Evolutionary conservation across 1,284 basidiomycete species (phyloP), one percentile per base, ranked within the genome.

Genomic region (Ceratobasidium sp.): DNA sequence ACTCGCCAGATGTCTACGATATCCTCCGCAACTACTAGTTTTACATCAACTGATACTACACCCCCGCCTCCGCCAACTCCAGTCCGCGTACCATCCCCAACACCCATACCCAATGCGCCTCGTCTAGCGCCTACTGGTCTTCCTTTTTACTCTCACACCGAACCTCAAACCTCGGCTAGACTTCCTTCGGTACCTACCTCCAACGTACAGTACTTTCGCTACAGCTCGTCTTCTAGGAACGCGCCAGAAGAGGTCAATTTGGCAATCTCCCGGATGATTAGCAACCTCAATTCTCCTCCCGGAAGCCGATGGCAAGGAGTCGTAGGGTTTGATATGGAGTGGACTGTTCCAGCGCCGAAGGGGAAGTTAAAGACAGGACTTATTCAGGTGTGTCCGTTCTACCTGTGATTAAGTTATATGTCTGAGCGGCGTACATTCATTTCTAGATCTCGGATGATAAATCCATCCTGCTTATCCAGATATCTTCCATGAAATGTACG

Each of bases 291-390:
- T 7, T 35, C 71, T 3, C 60, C 45, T n/a, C 71, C 71, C 11
- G 71, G 47, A 11, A 74, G 71, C 39, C 71, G 45, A 37, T 74
- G 71, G 71, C 39, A 60, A 74, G 71, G 77, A 20, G 68, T 76
- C 2, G 54, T 78, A 4, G 77, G 77, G 0, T 78, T 78, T 28
- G 77, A 78, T 60, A 78, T 78, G 77, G 77, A 78, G 39, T 78
- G 77, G 77, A 67, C 51, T 23, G 68, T 76, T 37, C 20, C 37
- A 7, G 23, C 17, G 31, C 51, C 42, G 11, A 53, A 45, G 51
- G 67, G 56, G 17, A 33, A 6, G n/a, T 53, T 31, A n/a, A 66
- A 73, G 51, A 74, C 71, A 5, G 71, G 71, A 3, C 49, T 74
- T 10, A 54, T 74, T 53, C 71, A 74, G 71, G 71, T 53, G 28